Conservation (phyloP, 768 basidiomycete genomes). For the Tricholoma furcatifolium region DNA sequence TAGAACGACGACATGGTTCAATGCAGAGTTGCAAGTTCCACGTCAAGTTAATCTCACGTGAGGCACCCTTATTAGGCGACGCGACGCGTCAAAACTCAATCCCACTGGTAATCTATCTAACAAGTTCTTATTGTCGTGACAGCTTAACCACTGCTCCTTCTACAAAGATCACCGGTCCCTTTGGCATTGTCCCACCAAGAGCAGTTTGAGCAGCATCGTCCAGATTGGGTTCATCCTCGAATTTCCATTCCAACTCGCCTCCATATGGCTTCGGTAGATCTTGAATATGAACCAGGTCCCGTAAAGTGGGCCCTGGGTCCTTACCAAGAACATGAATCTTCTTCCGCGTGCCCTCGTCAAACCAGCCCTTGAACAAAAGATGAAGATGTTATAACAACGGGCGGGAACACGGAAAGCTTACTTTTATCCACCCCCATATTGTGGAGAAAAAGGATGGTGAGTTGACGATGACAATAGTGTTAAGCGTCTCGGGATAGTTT, state of each 20-base stretch:
- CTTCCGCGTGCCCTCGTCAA: constrained; percentile 73
- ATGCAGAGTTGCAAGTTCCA: not conserved
- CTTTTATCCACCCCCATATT: constrained; percentile 85
- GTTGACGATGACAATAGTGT: constrained; percentile 69
- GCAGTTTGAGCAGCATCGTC: constrained; percentile 51
- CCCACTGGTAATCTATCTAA: no score
- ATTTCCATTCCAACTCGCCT: constrained; percentile 71
- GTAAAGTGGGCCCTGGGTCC: constrained; percentile 52
- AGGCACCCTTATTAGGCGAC: no score
- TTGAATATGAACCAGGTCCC: constrained; percentile 40
- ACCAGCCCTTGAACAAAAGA: constrained; percentile 54
- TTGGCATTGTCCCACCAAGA: constrained; percentile 50
- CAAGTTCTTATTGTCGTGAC: not conserved
- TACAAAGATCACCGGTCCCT: constrained; percentile 51
- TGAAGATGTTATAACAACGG: no score
- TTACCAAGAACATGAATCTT: constrained; percentile 77
- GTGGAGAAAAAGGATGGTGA: constrained; percentile 82
- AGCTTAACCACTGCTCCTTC: constrained; percentile 35
- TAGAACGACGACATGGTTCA: constrained; percentile 11
- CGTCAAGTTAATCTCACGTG: no score
- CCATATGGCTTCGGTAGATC: constrained; percentile 72
- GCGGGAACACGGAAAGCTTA: constrained; percentile 15
- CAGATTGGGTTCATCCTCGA: constrained; percentile 61
- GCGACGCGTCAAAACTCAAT: no score
- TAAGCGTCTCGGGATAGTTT: constrained; percentile 79